A percentile compares a stretch with the other conserved stretches of the same genome.
These are phyloP conservation scores for Lenwebbia sp. DNA, from an alignment of 345 rosid species.

Conservation along the genomic window DNA sequence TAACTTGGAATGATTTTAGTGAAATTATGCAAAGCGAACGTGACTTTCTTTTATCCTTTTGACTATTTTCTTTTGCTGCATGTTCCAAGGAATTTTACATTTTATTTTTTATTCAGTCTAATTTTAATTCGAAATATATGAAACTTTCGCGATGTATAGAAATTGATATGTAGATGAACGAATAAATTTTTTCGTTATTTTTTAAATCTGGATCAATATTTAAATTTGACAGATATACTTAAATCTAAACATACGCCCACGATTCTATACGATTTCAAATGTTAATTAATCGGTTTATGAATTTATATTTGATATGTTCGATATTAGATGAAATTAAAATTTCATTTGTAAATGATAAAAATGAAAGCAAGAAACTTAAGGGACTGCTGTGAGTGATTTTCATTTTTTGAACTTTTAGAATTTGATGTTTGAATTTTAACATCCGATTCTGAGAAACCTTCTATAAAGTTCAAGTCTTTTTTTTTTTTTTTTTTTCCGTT, in stretches of 20 bases:
- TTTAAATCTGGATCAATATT: background rate
- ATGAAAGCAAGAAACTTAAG: background rate
- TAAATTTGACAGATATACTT: background rate
- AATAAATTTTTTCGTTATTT: background rate
- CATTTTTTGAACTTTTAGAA: background rate
- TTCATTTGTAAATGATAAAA: background rate
- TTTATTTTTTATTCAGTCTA: too few relatives aligned
- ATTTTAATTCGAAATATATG: background rate
- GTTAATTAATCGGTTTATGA: background rate
- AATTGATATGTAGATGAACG: background rate
- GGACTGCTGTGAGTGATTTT: background rate
- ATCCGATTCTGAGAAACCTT: background rate
- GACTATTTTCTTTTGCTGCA: background rate
- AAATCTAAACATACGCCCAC: background rate
- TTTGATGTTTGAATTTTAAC: background rate
- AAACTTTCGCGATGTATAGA: background rate
- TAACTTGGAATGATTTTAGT: background rate
- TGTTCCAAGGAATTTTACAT: background rate
- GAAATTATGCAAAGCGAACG: conserved; percentile 36
- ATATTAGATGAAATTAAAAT: background rate
- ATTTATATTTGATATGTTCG: background rate
- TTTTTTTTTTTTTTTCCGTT: background rate
- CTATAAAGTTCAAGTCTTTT: background rate
- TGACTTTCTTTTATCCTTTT: background rate
- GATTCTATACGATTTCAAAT: background rate